A percentile compares a stretch with the other conserved stretches of the same genome.
Conservation (phyloP, 371 early-diverging fungal species). For the Nematocida sp. region DNA sequence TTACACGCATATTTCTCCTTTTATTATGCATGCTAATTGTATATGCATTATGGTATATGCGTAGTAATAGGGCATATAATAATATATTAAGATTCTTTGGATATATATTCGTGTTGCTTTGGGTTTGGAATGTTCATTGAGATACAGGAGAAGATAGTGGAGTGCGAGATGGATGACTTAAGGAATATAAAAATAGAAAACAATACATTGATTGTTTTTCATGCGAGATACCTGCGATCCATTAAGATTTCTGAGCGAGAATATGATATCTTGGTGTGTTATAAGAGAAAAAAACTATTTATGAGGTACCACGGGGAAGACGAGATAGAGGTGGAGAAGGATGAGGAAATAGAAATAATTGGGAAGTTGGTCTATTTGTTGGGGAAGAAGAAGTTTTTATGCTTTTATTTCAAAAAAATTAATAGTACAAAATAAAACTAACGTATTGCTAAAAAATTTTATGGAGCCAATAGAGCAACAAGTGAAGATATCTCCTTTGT, state of each 20-base stretch:
- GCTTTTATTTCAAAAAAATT: neutral
- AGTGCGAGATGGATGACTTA: constrained; percentile 1
- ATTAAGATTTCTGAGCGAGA: neutral
- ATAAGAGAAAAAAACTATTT: constrained; percentile 1
- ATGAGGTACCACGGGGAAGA: neutral
- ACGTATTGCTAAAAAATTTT: too few species aligned
- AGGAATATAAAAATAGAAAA: neutral
- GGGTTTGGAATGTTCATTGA: too few species aligned
- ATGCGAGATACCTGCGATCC: neutral
- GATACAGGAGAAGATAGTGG: constrained; percentile 11
- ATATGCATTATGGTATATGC: too few species aligned
- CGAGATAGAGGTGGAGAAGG: neutral
- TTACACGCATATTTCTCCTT: too few species aligned
- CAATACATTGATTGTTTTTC: neutral
- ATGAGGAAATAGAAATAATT: neutral
- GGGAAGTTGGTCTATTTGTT: neutral
- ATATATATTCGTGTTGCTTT: too few species aligned
- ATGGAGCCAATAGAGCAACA: constrained; percentile 13
- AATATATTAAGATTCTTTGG: too few species aligned
- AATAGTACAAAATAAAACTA: too few species aligned
- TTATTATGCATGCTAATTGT: too few species aligned
- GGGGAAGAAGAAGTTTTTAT: neutral
- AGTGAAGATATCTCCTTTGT: neutral
- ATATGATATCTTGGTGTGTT: neutral
- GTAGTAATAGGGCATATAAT: too few species aligned